Percentiles rank a stretch among this genome's conserved stretches.
Evolutionary conservation across 2,329 filamentous ascomycete genomes (phyloP).

Genomic region (Dothiorella sarmentorum): DNA sequence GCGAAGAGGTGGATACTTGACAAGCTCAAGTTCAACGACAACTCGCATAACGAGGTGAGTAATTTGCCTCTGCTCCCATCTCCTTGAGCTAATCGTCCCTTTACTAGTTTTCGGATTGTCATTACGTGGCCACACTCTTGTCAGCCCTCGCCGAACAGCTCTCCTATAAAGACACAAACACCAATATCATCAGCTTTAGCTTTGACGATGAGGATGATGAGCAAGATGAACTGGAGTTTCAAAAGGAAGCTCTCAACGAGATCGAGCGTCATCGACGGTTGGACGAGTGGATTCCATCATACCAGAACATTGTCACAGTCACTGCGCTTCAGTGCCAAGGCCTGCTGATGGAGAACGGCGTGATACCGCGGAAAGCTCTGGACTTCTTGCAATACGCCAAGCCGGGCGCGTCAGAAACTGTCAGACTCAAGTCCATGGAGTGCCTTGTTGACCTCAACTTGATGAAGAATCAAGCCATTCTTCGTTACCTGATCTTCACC

Average conservation of each 20-base stretch:
- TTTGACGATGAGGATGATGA: constrained; percentile 51
- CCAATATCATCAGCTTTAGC: constrained; percentile 29
- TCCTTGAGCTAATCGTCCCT: constrained; percentile 19
- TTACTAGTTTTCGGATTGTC: constrained; percentile 73
- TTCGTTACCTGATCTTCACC: constrained; percentile 56
- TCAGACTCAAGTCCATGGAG: constrained; percentile 58
- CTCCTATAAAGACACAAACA: constrained; percentile 25
- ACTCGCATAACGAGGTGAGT: constrained; percentile 71
- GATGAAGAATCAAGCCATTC: constrained; percentile 48
- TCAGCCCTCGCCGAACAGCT: constrained; percentile 56
- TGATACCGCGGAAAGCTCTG: constrained; percentile 51
- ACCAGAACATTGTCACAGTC: constrained; percentile 61
- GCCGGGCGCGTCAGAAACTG: constrained; percentile 56
- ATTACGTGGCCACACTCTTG: constrained; percentile 82
- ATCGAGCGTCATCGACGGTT: constrained; percentile 62
- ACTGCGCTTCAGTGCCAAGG: constrained; percentile 60
- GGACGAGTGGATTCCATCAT: constrained; percentile 65
- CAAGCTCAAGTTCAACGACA: constrained; percentile 90
- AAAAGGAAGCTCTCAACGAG: constrained; percentile 56
- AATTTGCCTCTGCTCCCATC: constrained; percentile 26
- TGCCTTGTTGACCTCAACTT: constrained; percentile 56
- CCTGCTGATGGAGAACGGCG: constrained; percentile 52
- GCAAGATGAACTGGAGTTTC: constrained; percentile 52
- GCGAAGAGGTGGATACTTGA: constrained; percentile 84
- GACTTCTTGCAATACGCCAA: constrained; percentile 62